phyloP scores from a whole-genome alignment of 495 filamentous ascomycete genomes.

The Podospora anserina region DNA sequence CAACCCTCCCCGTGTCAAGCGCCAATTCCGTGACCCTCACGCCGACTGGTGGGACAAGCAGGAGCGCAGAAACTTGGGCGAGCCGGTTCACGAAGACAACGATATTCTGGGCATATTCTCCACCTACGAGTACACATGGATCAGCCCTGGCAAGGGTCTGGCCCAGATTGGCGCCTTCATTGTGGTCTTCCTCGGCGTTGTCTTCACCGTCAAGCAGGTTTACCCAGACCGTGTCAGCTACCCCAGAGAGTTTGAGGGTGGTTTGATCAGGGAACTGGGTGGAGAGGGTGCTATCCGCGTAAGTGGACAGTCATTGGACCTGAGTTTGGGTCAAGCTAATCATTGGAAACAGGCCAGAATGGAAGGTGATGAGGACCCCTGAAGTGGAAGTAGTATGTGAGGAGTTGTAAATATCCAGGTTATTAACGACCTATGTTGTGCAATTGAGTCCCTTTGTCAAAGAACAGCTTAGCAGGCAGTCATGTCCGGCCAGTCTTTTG shows the following conservation, averaged over 20 bases:
- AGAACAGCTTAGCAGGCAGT: neutral
- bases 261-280: conserved; percentile 82
- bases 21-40: conserved; percentile 86
- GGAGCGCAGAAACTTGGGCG: conserved; percentile 91
- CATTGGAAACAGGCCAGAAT: conserved; percentile 40
- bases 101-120: conserved; percentile 92
- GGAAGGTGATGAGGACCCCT: conserved; percentile 45
- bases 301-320: conserved; percentile 24
- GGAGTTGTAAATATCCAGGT: neutral
- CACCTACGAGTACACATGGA: conserved; percentile 84
- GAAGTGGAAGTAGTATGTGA: conserved; percentile 4
- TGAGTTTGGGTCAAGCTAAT: conserved; percentile 10
- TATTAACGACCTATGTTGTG: neutral
- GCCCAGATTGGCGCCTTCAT: conserved; percentile 75
- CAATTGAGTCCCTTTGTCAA: neutral
- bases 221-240: conserved; percentile 85
- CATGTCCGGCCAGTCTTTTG: neutral
- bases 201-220: conserved; percentile 62
- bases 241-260: conserved; percentile 76
- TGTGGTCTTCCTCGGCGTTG: conserved; percentile 63
- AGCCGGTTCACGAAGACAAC: conserved; percentile 95
- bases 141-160: conserved; percentile 65
- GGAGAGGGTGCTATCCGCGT: conserved; percentile 55
- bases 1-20: conserved; percentile 80
- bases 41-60: conserved; percentile 97